Evolutionary conservation across 2,329 filamentous ascomycete genomes (phyloP), one percentile per base, ranked within the genome.

Genomic region (Cladosporium sphaerospermum): DNA sequence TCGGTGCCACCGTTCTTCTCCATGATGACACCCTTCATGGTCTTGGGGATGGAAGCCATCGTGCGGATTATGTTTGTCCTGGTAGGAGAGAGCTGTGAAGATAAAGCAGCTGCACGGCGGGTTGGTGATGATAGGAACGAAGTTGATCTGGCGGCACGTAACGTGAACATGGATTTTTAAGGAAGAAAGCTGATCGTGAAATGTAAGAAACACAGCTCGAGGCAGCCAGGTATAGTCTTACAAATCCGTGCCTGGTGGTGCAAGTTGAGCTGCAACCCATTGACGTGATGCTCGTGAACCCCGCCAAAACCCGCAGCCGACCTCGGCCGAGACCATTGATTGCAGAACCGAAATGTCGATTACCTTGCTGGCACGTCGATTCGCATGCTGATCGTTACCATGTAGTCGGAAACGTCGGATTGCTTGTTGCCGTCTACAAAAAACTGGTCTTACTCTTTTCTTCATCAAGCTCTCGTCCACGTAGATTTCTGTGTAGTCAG

Each of bases 1-100:
- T 89, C 86, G 1, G 79, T 75, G 8, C 84, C 86, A 56, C 88
- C 88, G 16, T 77, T 87, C 74, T 86, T 82, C 62, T 85, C 80
- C 61, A 90, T 81, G 44, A 85, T 73, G 57, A 95, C 76, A 54
- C 82, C 87, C 64, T 85, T 84, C 85, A 89, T 89, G 37, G 80
- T 84, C 57, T 76, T 76, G 18, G 84, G 84, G 43, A 85, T 68
- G 56, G 70, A 71, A n/a, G 74, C 65, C 72, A 77, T 77, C 36
- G 61, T 59, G 56, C 59, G 57, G 18, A 54, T 44, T 13, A 2
- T 39, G 10, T 6, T n/a, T n/a, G 36, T 39, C 6, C n/a, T 14
- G n/a, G 36, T 9, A 10, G 46, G 23, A 9, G 40, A 43, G 48
- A 51, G 48, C 9, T 51, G 48, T 2, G 48, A 44, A 10, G 48